A percentile compares a stretch with the other conserved stretches of the same genome.
These are phyloP conservation scores for Arabidopsis lyrata DNA, from an alignment of 441 rosid species.

Conservation along the genomic window DNA sequence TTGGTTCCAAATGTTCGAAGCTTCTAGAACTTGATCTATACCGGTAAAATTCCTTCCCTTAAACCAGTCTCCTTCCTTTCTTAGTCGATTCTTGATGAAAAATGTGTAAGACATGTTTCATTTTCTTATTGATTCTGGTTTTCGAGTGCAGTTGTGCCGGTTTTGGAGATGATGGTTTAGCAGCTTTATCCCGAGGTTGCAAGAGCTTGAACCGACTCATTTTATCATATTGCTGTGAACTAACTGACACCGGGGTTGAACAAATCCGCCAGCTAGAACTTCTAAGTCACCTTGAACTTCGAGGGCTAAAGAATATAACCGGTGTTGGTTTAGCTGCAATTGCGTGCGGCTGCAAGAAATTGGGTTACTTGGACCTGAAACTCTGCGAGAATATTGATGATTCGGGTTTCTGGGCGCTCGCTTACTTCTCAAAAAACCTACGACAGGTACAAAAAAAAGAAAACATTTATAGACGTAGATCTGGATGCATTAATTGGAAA, in stretches of 20 bases:
- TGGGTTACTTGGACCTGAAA: conserved; percentile 77
- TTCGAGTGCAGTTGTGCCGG: conserved; percentile 60
- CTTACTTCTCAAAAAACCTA: conserved; percentile 69
- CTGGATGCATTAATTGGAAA: not conserved
- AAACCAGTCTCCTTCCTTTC: not conserved
- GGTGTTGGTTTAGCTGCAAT: conserved; percentile 67
- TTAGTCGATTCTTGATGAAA: not conserved
- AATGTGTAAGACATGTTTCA: not conserved
- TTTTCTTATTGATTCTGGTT: conserved; percentile 26
- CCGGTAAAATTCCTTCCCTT: conserved; percentile 54
- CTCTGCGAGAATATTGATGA: conserved; percentile 76
- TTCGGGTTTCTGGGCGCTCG: conserved; percentile 80
- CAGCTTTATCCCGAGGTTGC: conserved; percentile 75
- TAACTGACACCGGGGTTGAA: conserved; percentile 73
- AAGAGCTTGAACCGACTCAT: conserved; percentile 77
- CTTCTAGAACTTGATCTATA: conserved; percentile 84
- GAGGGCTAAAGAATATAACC: conserved; percentile 66
- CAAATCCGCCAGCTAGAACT: conserved; percentile 60
- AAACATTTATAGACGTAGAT: not conserved
- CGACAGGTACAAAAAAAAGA: conserved; percentile 66
- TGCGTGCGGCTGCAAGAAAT: conserved; percentile 63
- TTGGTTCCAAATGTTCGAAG: conserved; percentile 68
- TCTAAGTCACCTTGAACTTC: conserved; percentile 73
- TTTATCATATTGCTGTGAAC: conserved; percentile 73
- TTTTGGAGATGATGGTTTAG: conserved; percentile 80